These are phyloP conservation scores for Epichloe sylvatica DNA, from an alignment of 2,329 filamentous ascomycete genomes.

Conservation along the genomic window DNA sequence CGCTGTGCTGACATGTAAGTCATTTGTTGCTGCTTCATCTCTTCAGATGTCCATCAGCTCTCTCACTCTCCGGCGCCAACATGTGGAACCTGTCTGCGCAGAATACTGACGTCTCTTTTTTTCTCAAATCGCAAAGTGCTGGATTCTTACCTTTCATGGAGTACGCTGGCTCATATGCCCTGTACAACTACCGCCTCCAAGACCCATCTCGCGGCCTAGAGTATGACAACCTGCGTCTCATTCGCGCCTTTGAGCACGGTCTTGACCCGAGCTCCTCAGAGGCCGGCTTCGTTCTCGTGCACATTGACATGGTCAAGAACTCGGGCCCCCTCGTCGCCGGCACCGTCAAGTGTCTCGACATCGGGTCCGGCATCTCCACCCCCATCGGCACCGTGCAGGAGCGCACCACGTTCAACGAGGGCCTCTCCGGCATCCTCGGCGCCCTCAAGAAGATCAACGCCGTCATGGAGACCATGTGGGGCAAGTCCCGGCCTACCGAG, in stretches of 20 bases:
- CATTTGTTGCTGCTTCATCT: not conserved
- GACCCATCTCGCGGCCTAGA: slow-evolving; percentile 43
- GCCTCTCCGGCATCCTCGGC: slow-evolving; percentile 45
- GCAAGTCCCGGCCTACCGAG: slow-evolving; percentile 64
- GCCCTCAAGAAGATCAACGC: slow-evolving; percentile 53
- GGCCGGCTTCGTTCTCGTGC: slow-evolving; percentile 89
- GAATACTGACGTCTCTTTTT: not conserved
- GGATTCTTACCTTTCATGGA: slow-evolving; percentile 91
- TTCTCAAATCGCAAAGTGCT: slow-evolving; percentile 23
- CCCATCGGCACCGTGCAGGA: slow-evolving; percentile 16
- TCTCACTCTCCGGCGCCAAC: no score
- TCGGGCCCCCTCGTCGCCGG: slow-evolving; percentile 66
- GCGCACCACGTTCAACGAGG: slow-evolving; percentile 48
- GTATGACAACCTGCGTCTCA: slow-evolving; percentile 61
- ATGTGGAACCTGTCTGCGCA: not conserved
- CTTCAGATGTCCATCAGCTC: no score
- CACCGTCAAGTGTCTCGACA: slow-evolving; percentile 51
- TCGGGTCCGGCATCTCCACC: slow-evolving; percentile 20
- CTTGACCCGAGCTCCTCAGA: slow-evolving; percentile 79
- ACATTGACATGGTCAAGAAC: slow-evolving; percentile 89
- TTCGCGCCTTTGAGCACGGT: slow-evolving; percentile 83
- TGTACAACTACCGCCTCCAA: slow-evolving; percentile 52
- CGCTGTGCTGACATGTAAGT: slow-evolving; percentile 76
- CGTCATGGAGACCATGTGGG: slow-evolving; percentile 88
- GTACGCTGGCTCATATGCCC: slow-evolving; percentile 55